Evolutionary conservation across 805 yeast species (phyloP).

Genomic region (Yamadazyma olivae): DNA sequence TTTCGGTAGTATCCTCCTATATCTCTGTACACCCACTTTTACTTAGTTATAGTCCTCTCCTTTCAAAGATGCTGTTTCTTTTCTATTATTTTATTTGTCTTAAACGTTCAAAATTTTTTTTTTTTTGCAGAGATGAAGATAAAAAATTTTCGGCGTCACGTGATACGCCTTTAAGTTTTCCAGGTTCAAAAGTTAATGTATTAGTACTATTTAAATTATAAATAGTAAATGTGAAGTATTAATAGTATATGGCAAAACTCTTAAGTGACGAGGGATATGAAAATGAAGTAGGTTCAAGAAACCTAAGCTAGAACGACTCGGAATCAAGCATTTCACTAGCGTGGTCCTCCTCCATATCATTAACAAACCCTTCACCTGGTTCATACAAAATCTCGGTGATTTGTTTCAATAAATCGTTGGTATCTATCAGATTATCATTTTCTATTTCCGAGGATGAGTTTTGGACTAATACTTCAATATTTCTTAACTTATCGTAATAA

Average conservation of each 20-base stretch:
- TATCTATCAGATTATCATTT: conserved; percentile 8
- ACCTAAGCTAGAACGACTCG: conserved; percentile 17
- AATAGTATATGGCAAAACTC: too few relatives aligned
- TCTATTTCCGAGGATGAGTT: conserved; percentile 27
- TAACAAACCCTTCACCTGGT: conserved; percentile 76
- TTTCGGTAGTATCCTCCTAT: too few relatives aligned
- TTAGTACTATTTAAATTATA: too few relatives aligned
- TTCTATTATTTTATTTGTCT: too few relatives aligned
- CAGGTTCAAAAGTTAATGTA: too few relatives aligned
- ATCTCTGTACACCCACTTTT: too few relatives aligned
- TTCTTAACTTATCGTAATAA: conserved; percentile 85
- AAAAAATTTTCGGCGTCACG: too few relatives aligned
- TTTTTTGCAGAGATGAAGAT: conserved; percentile 3
- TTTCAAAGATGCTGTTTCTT: not conserved
- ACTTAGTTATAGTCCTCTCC: not conserved
- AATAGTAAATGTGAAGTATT: too few relatives aligned
- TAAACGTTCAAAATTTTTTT: conserved; percentile 1
- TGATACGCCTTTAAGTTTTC: too few relatives aligned
- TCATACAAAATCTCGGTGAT: conserved; percentile 75
- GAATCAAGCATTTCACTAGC: conserved; percentile 11
- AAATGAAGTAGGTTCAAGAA: too few relatives aligned
- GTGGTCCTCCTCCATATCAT: not conserved
- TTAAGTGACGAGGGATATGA: too few relatives aligned
- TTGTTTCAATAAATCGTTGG: conserved; percentile 39
- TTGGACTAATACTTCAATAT: conserved; percentile 78